Evolutionary conservation across 2,329 filamentous ascomycete genomes (phyloP).

Genomic region (Aspergillus ochraceoroseus): DNA sequence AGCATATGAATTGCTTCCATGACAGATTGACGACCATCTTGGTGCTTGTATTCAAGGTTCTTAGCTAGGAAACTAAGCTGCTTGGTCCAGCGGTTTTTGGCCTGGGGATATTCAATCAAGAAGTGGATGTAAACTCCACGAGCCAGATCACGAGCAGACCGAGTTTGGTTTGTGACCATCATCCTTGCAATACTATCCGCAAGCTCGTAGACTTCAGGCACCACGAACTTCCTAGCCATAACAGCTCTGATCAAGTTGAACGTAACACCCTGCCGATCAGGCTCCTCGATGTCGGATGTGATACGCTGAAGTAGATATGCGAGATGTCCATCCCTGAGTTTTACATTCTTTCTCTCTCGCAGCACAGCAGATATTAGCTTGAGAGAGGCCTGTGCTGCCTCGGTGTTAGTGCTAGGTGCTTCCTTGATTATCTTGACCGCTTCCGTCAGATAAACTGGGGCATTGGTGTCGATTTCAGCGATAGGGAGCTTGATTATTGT

Average conservation of each 20-base stretch:
- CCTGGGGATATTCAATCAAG: slow-evolving; percentile 88
- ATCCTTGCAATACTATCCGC: slow-evolving; percentile 83
- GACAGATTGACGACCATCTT: slow-evolving; percentile 82
- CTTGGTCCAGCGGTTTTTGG: slow-evolving; percentile 79
- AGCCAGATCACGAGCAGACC: slow-evolving; percentile 78
- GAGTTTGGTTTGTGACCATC: slow-evolving; percentile 95
- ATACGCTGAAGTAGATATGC: slow-evolving; percentile 77
- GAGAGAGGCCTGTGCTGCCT: slow-evolving; percentile 78
- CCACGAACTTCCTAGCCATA: slow-evolving; percentile 76
- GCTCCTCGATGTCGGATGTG: slow-evolving; percentile 85
- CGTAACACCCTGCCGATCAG: slow-evolving; percentile 83
- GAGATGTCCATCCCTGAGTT: slow-evolving; percentile 73
- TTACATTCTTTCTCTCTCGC: slow-evolving; percentile 69
- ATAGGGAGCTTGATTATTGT: slow-evolving; percentile 82
- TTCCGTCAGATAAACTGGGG: slow-evolving; percentile 75
- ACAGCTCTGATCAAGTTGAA: slow-evolving; percentile 92
- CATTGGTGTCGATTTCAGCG: slow-evolving; percentile 61
- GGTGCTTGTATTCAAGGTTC: slow-evolving; percentile 85
- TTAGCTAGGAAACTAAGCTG: slow-evolving; percentile 83
- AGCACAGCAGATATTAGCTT: slow-evolving; percentile 84
- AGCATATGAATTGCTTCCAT: slow-evolving; percentile 87
- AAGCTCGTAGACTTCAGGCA: slow-evolving; percentile 82
- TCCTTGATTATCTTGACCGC: slow-evolving; percentile 75
- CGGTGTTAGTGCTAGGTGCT: slow-evolving; percentile 71
- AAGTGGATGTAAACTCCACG: slow-evolving; percentile 91